phyloP scores from a whole-genome alignment of 2,329 filamentous ascomycete species.

The Aschersonia sp. region DNA sequence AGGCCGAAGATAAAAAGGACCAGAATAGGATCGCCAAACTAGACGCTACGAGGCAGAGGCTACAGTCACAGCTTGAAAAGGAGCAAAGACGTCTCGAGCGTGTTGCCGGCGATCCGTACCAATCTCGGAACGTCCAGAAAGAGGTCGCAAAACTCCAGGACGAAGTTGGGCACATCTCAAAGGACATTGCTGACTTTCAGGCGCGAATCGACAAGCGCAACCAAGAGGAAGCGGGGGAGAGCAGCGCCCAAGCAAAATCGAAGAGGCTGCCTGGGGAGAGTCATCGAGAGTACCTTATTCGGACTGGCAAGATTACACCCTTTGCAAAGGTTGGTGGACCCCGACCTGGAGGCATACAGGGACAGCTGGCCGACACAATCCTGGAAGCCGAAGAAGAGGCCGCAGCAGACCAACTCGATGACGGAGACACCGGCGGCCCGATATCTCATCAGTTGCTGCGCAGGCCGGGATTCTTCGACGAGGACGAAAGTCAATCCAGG shows the following conservation, averaged over 20 bases:
- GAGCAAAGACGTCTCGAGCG: constrained; percentile 31
- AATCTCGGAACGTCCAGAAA: constrained; percentile 42
- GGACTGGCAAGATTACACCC: constrained; percentile 94
- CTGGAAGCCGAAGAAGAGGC: constrained; percentile 69
- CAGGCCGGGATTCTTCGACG: constrained; percentile 52
- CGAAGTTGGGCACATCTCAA: constrained; percentile 48
- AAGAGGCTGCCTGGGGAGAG: constrained; percentile 63
- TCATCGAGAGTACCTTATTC: constrained; percentile 76
- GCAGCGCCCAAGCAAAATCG: constrained; percentile 30
- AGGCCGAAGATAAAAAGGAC: constrained; percentile 49
- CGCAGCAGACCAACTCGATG: constrained; percentile 24
- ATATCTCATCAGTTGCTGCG: constrained; percentile 59
- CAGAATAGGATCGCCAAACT: constrained; percentile 47
- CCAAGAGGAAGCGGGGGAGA: constrained; percentile 30
- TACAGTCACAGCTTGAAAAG: constrained; percentile 49
- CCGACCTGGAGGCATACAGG: constrained; percentile 45
- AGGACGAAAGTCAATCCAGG: constrained; percentile 6
- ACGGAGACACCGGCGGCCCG: constrained; percentile 28
- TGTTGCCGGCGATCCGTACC: constrained; percentile 27
- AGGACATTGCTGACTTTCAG: constrained; percentile 68
- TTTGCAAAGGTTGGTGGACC: constrained; percentile 66
- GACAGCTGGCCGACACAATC: constrained; percentile 61
- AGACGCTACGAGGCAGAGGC: constrained; percentile 36
- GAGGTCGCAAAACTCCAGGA: constrained; percentile 53
- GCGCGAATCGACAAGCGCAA: constrained; percentile 66